phyloP scores from a whole-genome alignment of 2,329 filamentous ascomycete species.

The Exophiala sp. region DNA sequence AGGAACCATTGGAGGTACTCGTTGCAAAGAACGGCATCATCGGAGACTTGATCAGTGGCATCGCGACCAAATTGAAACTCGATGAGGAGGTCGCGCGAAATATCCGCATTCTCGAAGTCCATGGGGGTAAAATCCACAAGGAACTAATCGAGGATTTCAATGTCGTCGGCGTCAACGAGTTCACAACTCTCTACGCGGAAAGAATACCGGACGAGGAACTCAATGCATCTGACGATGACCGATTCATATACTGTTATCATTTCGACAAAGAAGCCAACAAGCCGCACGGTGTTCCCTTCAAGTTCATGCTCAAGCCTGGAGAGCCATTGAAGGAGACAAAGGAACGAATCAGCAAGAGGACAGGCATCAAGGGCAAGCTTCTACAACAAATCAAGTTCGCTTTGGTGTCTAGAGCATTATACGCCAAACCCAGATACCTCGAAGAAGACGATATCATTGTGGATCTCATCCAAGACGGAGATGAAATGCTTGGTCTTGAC shows the following conservation, averaged over 20 bases:
- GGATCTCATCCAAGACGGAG: conserved; percentile 64
- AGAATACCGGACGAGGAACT: conserved; percentile 68
- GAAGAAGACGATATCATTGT: conserved; percentile 63
- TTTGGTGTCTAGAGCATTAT: conserved; percentile 66
- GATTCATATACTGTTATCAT: conserved; percentile 78
- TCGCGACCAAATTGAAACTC: conserved; percentile 78
- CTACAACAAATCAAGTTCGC: conserved; percentile 99
- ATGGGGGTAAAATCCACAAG: conserved; percentile 78
- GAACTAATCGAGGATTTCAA: conserved; percentile 66
- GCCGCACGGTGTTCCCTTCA: conserved; percentile 84
- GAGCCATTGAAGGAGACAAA: conserved; percentile 90
- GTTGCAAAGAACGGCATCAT: conserved; percentile 83
- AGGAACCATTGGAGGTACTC: conserved; percentile 77
- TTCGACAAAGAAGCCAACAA: conserved; percentile 87
- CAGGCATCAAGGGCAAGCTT: conserved; percentile 93
- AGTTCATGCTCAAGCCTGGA: conserved; percentile 77
- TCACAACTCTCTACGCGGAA: conserved; percentile 76
- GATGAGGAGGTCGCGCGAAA: conserved; percentile 70
- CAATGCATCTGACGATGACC: conserved; percentile 60
- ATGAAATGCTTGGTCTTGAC: conserved; percentile 69
- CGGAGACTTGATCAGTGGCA: conserved; percentile 68
- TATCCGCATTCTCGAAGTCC: conserved; percentile 78
- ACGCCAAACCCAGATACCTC: conserved; percentile 76
- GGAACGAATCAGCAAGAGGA: conserved; percentile 87
- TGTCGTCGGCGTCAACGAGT: conserved; percentile 83